Evolutionary conservation across 2,329 filamentous ascomycete species (phyloP), one percentile per base, ranked within the genome.

Genomic region (Trichoderma endophyticum): DNA sequence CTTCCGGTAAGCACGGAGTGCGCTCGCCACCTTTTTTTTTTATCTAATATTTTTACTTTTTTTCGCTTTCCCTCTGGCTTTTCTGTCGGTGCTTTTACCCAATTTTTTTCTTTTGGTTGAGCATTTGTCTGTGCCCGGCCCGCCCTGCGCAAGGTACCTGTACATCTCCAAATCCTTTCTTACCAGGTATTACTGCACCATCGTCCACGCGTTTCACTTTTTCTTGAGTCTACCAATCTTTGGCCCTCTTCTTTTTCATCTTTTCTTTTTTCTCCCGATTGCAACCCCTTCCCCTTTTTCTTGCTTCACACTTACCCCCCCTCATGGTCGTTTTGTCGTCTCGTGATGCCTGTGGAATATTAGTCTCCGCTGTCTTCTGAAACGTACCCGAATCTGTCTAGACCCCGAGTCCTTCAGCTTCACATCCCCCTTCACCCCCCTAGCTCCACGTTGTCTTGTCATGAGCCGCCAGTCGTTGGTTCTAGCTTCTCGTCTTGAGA

Each of bases 381-480:
- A 72, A 72, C 70, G 18, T 14, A n/a, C 39, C 70, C 70, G 65
- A 70, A 43, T 60, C 60, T 70, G 66, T 39, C 60, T 43, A 43
- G 56, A 24, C 39, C 64, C 61, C 71, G 21, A 36, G 21, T 51
- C 59, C 43, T 32, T 57, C 56, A 57, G 66, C 70, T 65, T 62
- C 39, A 62, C 68, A 34, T 67, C 54, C 64, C 64, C 64, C 67
- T 63, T 71, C 68, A 48, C 32, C 68, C 69, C 54, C 71, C 69
- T 73, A 59, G 70, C 71, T 65, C 70, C 57, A 57, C 72, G 71
- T 57, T 59, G 34, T 43, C 24, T 54, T 74, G 71, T 70, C 68
- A 76, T 77, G 76, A 66, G 73, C 68, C 75, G 63, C 56, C 74
- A 74, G 59, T 62, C 69, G 34, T 65, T 71, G 39, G 71, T 73